These are phyloP conservation scores for Waitea zeae DNA, from an alignment of 1,284 basidiomycete species.

Conservation along the genomic window DNA sequence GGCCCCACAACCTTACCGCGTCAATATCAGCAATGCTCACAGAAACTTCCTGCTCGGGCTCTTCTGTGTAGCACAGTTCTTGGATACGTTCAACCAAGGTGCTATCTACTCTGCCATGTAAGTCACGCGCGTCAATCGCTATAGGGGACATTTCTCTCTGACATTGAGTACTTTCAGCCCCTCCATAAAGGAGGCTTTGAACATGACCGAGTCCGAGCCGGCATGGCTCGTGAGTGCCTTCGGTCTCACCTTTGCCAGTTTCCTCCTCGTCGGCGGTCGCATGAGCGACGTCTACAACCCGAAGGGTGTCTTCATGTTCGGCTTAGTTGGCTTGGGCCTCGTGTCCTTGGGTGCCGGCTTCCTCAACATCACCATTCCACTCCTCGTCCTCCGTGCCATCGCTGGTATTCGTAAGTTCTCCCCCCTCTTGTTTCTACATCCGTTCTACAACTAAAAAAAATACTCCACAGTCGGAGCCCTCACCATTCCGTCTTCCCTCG, in stretches of 20 bases:
- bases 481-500: conserved; percentile 19
- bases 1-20: too few relatives aligned
- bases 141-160: background rate
- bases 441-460: background rate
- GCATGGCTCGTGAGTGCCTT: conserved; percentile 8
- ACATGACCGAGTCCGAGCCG: background rate
- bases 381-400: conserved; percentile 4
- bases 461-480: conserved; percentile 11
- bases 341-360: conserved; percentile 7
- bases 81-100: conserved; percentile 18
- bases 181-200: background rate
- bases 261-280: conserved; percentile 12
- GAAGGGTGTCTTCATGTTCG: conserved; percentile 4
- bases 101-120: conserved; percentile 17
- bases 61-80: conserved; percentile 17
- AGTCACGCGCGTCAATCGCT: conserved; percentile 5
- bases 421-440: background rate
- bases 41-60: conserved; percentile 12
- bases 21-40: background rate
- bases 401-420: background rate
- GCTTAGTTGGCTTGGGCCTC: conserved; percentile 18
- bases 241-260: conserved; percentile 1
- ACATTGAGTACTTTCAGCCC: background rate
- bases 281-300: too few relatives aligned
- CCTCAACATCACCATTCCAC: conserved; percentile 1